A percentile compares a stretch with the other conserved stretches of the same genome.
Evolutionary conservation across 331 rosid species (phyloP).

Genomic region (Telfairia occidentalis): DNA sequence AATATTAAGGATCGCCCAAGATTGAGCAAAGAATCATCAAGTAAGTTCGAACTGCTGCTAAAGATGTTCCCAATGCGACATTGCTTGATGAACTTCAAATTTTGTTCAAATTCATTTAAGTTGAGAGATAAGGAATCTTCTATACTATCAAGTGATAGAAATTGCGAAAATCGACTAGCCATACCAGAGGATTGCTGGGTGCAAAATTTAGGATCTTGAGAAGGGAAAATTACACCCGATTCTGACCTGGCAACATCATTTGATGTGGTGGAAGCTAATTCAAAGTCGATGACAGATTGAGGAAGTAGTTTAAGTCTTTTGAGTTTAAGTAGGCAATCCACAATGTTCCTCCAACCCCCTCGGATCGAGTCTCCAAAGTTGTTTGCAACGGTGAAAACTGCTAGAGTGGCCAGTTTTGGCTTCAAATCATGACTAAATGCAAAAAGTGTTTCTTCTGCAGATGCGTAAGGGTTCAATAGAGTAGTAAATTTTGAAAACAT

Average conservation of each 20-base stretch:
- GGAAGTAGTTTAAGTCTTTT: conserved; percentile 68
- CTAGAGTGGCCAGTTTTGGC: conserved; percentile 78
- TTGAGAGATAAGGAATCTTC: conserved; percentile 58
- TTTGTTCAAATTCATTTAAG: conserved; percentile 68
- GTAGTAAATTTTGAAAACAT: conserved; percentile 76
- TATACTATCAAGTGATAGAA: conserved; percentile 39
- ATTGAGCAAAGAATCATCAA: conserved; percentile 46
- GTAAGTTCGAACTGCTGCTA: conserved; percentile 46
- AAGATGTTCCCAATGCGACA: conserved; percentile 69
- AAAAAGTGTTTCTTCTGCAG: conserved; percentile 75
- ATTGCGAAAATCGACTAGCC: conserved; percentile 34
- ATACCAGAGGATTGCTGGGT: conserved; percentile 34
- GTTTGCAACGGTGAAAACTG: conserved; percentile 72
- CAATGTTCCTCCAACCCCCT: conserved; percentile 83
- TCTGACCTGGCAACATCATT: conserved; percentile 25
- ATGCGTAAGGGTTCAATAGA: conserved; percentile 78
- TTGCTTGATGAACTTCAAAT: conserved; percentile 61
- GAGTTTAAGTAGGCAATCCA: conserved; percentile 82
- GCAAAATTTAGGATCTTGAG: conserved; percentile 31
- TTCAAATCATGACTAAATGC: conserved; percentile 68
- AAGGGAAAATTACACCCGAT: conserved; percentile 33
- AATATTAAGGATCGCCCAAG: conserved; percentile 67
- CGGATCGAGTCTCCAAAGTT: conserved; percentile 47
- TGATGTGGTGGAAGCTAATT: conserved; percentile 21
- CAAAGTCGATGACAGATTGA: conserved; percentile 53